phyloP scores from a whole-genome alignment of 306 rosid genomes.

The Elaeagnus macrophylla region DNA sequence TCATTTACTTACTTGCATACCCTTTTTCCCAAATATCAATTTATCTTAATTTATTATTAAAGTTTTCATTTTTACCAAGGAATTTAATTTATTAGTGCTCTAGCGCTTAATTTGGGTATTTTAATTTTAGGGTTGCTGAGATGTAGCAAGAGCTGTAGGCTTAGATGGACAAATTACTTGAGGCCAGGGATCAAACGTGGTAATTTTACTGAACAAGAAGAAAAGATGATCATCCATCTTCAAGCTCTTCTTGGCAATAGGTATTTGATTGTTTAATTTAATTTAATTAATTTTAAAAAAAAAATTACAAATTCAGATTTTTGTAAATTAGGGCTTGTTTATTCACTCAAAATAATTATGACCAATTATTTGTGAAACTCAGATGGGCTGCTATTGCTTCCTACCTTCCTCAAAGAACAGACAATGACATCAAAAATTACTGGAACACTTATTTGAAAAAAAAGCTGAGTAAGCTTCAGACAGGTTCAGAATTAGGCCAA shows the following conservation, averaged over 20 bases:
- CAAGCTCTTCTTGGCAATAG: conserved; percentile 96
- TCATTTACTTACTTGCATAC: not conserved
- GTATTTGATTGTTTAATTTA: conserved; percentile 26
- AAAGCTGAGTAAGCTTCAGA: conserved; percentile 50
- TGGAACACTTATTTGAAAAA: conserved; percentile 95
- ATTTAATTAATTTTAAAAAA: not conserved
- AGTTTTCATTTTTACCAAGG: no score
- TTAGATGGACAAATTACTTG: conserved; percentile 90
- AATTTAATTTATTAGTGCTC: not conserved
- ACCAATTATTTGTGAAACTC: conserved; percentile 10
- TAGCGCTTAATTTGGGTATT: not conserved
- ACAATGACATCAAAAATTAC: conserved; percentile 86
- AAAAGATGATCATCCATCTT: conserved; percentile 91
- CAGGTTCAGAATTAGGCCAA: conserved; percentile 15
- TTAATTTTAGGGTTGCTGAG: conserved; percentile 56
- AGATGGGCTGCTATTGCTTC: conserved; percentile 99
- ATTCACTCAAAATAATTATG: not conserved
- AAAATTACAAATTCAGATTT: not conserved
- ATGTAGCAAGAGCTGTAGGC: conserved; percentile 90
- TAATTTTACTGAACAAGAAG: conserved; percentile 82
- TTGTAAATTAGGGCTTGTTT: no score
- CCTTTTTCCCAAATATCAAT: not conserved
- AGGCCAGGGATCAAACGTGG: conserved; percentile 93
- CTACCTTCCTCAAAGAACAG: conserved; percentile 94
- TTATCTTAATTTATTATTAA: not conserved